These are phyloP conservation scores for Talaromyces sp. DNA, from an alignment of 2,329 filamentous ascomycete species.

Conservation along the genomic window DNA sequence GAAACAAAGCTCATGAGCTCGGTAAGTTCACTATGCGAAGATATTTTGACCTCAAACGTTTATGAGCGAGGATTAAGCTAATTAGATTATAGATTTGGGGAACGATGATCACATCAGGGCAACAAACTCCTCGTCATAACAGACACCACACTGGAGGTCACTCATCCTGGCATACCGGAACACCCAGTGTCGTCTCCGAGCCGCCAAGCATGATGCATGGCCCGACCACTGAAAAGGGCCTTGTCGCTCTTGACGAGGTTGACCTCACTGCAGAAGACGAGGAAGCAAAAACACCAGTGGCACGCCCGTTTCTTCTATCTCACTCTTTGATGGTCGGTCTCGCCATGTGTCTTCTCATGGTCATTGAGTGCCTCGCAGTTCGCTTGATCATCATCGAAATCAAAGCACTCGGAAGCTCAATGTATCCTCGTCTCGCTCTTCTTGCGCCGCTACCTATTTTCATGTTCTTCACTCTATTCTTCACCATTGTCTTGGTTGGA, in stretches of 20 bases:
- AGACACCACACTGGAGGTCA: conserved; percentile 2
- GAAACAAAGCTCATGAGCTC: conserved; percentile 11
- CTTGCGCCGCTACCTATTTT: conserved; percentile 8
- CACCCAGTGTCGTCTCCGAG: conserved; percentile 6
- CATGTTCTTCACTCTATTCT: conserved; percentile 11
- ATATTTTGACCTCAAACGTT: too few species aligned
- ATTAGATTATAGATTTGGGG: conserved; percentile 4
- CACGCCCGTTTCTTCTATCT: conserved; percentile 8
- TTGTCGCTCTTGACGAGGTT: conserved; percentile 9
- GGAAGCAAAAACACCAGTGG: conserved; percentile 3
- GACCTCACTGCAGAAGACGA: conserved; percentile 11
- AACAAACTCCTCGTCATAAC: conserved; percentile 3
- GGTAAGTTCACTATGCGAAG: not conserved
- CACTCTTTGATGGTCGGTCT: conserved; percentile 11
- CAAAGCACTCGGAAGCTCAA: conserved; percentile 5
- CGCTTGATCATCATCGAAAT: conserved; percentile 10
- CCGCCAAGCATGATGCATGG: not conserved
- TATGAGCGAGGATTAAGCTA: not conserved
- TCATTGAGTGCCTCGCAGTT: conserved; percentile 10
- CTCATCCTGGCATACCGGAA: conserved; percentile 2
- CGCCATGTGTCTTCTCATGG: conserved; percentile 11
- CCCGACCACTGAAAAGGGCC: conserved; percentile 1
- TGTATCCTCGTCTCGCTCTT: conserved; percentile 9
- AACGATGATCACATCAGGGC: conserved; percentile 6
- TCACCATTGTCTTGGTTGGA: conserved; percentile 9